phyloP scores from a whole-genome alignment of 2,329 filamentous ascomycete species.

The Talaromyces sp. region DNA sequence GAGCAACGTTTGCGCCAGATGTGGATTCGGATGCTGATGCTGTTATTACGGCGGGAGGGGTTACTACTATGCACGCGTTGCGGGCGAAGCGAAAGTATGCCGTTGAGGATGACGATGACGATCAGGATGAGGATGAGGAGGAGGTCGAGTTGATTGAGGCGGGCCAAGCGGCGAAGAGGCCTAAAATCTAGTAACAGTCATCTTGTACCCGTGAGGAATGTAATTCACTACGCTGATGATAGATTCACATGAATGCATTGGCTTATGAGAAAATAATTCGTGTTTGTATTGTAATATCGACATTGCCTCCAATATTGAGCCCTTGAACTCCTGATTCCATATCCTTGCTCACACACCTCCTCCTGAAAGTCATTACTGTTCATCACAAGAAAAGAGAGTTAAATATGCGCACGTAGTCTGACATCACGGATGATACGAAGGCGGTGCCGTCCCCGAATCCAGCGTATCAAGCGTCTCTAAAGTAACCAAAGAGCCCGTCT shows the following conservation, averaged over 20 bases:
- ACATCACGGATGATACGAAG: slow-evolving; percentile 20
- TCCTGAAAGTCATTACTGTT: neutral
- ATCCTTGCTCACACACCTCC: neutral
- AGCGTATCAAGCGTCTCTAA: slow-evolving; percentile 29
- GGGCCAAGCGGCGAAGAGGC: slow-evolving; percentile 29
- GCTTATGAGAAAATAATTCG: neutral
- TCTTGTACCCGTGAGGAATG: neutral
- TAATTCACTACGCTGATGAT: neutral
- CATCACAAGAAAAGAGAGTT: neutral
- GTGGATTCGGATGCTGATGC: slow-evolving; percentile 16
- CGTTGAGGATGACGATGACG: slow-evolving; percentile 24
- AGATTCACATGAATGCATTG: neutral
- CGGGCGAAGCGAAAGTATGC: slow-evolving; percentile 33
- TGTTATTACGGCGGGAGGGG: slow-evolving; percentile 20
- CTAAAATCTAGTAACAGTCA: slow-evolving; percentile 26
- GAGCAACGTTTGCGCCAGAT: slow-evolving; percentile 23
- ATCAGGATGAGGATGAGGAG: slow-evolving; percentile 24
- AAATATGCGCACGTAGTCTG: neutral
- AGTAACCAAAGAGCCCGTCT: slow-evolving; percentile 27
- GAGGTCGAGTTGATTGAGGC: slow-evolving; percentile 23
- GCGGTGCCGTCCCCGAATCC: slow-evolving; percentile 22
- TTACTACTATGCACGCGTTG: slow-evolving; percentile 12
- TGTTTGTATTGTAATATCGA: neutral
- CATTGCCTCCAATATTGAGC: neutral
- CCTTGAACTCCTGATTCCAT: neutral